phyloP scores from a whole-genome alignment of 768 basidiomycete species.

The Dentipellis fragilis region DNA sequence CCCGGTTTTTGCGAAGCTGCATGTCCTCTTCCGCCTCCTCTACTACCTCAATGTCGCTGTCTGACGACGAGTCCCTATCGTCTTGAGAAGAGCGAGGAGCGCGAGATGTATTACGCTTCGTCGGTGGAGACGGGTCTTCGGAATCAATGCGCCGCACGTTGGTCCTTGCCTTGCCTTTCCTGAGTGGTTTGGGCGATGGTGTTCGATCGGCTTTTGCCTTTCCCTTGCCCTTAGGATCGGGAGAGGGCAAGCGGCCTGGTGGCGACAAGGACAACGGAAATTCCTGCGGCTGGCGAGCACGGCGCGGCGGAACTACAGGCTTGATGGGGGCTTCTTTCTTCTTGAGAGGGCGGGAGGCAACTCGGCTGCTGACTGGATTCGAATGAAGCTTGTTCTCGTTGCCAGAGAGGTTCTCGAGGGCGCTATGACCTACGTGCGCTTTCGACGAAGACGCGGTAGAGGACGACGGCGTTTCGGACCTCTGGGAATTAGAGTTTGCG shows the following conservation, averaged over 20 bases:
- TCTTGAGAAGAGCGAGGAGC: too few species aligned
- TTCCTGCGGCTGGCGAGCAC: background rate
- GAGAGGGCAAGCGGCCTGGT: background rate
- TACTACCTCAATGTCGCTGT: too few species aligned
- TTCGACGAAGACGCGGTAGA: background rate
- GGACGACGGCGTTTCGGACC: background rate
- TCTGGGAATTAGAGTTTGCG: background rate
- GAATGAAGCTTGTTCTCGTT: background rate
- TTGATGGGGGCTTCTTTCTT: background rate
- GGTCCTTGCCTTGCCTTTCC: too few species aligned
- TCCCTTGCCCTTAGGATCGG: background rate
- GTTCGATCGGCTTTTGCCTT: background rate
- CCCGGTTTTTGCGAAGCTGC: too few species aligned
- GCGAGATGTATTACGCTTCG: too few species aligned
- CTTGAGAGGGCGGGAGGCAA: background rate
- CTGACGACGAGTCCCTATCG: too few species aligned
- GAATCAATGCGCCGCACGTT: too few species aligned
- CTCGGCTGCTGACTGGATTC: background rate
- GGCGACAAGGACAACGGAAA: conserved; percentile 1
- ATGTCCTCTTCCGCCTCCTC: too few species aligned
- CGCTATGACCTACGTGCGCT: background rate
- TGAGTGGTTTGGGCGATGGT: too few species aligned
- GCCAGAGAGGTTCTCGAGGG: background rate
- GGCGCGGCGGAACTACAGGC: background rate
- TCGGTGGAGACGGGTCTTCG: too few species aligned